Base-by-base conservation (phyloP, 2,329 filamentous ascomycete species). In the Fusarium verrucosum region DNA sequence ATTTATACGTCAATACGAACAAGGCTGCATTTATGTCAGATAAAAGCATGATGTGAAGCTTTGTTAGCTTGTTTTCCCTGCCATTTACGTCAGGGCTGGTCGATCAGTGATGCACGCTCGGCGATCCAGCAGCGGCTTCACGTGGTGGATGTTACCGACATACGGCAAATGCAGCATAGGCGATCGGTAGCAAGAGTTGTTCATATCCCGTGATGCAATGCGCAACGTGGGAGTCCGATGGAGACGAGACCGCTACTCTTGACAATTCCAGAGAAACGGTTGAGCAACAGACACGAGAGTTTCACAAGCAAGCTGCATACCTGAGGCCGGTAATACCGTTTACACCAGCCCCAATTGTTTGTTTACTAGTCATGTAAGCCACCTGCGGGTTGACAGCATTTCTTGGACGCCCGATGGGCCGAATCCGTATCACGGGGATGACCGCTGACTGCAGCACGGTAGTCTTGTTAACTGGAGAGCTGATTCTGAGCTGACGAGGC, bases 201-300 rank as follows among this genome's bases (percentile, higher is more conserved):
- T 22, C 14, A 32, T 33, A 42, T 49, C 58, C 46, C 53, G 58
- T 70, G 66, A 70, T 65, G 54, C 52, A 68, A 57, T 67, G 58
- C 58, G 44, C 46, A 45, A 68, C 54, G 55, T 50, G 50, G 42
- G 37, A 57, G 41, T 52, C 58, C 47, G 50, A 55, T 26, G 14
- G 36, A 17, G 38, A 36, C 51, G 51, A 65, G 47, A 53, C 44
- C 32, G 46, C 59, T 42, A 32, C 45, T 58, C 22, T n/a, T 43
- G 17, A 37, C 19, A 50, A 36, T 45, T 58, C 56, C 44, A 50
- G 26, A 47, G 37, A 46, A 47, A 22, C 41, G 45, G 69, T 66
- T 66, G 65, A 62, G 37, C 69, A 58, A 59, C 68, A 71, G 70
- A 71, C 62, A 72, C 68, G 70, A 71, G 55, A 19, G 70, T 71